Evolutionary conservation across 2,329 filamentous ascomycete species (phyloP).

Genomic region (Venturia aucupariae): DNA sequence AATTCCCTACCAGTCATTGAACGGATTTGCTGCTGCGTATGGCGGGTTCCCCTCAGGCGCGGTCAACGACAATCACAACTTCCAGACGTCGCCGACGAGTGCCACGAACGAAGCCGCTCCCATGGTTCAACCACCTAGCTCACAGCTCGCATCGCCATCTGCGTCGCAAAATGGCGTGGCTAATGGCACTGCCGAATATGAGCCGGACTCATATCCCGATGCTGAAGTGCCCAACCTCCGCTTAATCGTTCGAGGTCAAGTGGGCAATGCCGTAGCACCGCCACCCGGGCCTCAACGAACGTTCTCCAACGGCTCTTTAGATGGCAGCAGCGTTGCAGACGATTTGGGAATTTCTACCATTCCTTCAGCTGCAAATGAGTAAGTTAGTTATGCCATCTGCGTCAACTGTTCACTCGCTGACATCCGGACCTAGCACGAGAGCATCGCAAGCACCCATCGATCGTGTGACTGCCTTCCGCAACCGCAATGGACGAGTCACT

Average conservation of each 20-base stretch:
- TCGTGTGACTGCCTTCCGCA: slow-evolving; percentile 9
- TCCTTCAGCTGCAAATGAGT: slow-evolving; percentile 3
- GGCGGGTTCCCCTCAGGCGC: not conserved
- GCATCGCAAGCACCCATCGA: slow-evolving; percentile 1
- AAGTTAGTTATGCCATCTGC: not conserved
- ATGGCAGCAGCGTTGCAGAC: slow-evolving; percentile 14
- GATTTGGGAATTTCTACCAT: not conserved
- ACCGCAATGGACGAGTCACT: slow-evolving; percentile 10
- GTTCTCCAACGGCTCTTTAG: slow-evolving; percentile 48
- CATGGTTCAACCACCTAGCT: not conserved
- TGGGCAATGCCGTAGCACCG: slow-evolving; percentile 22
- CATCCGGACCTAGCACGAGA: not conserved
- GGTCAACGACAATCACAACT: slow-evolving; percentile 3
- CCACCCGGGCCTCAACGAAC: slow-evolving; percentile 31
- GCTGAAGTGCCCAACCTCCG: slow-evolving; percentile 43
- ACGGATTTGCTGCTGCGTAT: slow-evolving; percentile 22
- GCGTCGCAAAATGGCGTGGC: slow-evolving; percentile 14
- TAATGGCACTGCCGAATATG: slow-evolving; percentile 24
- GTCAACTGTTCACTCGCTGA: not conserved
- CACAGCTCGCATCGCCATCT: slow-evolving; percentile 19
- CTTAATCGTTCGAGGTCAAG: slow-evolving; percentile 40
- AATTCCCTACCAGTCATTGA: slow-evolving; percentile 19
- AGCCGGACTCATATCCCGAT: slow-evolving; percentile 42
- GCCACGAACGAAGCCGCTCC: not conserved
- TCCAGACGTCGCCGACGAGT: slow-evolving; percentile 9